phyloP scores from a whole-genome alignment of 1,284 basidiomycete genomes.

The Cryptococcus hybrid region DNA sequence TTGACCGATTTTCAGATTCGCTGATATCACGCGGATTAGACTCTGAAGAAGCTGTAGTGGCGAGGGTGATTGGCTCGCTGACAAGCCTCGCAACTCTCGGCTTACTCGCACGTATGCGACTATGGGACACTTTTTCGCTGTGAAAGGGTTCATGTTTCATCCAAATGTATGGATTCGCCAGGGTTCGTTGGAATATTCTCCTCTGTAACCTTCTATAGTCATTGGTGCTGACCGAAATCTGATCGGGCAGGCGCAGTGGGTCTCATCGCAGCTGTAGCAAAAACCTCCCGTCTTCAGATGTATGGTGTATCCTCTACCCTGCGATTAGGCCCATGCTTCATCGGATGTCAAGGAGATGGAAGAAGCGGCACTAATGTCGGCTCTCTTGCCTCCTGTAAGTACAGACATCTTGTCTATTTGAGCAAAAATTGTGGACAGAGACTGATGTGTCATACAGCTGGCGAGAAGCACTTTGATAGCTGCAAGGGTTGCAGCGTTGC shows the following conservation, averaged over 20 bases:
- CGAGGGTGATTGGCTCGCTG: slow-evolving; percentile 78
- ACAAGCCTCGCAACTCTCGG: slow-evolving; percentile 82
- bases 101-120: slow-evolving; percentile 83
- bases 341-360: slow-evolving; percentile 79
- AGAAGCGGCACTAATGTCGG: slow-evolving; percentile 68
- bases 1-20: not conserved
- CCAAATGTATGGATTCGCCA: slow-evolving; percentile 97
- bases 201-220: not conserved
- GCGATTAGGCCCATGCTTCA: slow-evolving; percentile 80
- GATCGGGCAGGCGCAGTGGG: slow-evolving; percentile 66
- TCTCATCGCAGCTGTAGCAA: slow-evolving; percentile 80
- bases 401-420: not conserved
- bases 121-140: slow-evolving; percentile 87
- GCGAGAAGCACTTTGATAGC: slow-evolving; percentile 78
- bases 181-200: slow-evolving; percentile 54
- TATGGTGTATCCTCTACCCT: slow-evolving; percentile 96
- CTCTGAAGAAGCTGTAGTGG: slow-evolving; percentile 89
- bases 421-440: not conserved
- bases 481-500: slow-evolving; percentile 57
- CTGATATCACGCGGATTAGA: slow-evolving; percentile 56
- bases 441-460: slow-evolving; percentile 55
- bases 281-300: slow-evolving; percentile 78
- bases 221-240: slow-evolving; percentile 1
- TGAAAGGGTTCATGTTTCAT: slow-evolving; percentile 87
- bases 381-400: slow-evolving; percentile 71